These are phyloP conservation scores for Rhizopogon vinicolor DNA, from an alignment of 768 basidiomycete species.

Conservation along the genomic window DNA sequence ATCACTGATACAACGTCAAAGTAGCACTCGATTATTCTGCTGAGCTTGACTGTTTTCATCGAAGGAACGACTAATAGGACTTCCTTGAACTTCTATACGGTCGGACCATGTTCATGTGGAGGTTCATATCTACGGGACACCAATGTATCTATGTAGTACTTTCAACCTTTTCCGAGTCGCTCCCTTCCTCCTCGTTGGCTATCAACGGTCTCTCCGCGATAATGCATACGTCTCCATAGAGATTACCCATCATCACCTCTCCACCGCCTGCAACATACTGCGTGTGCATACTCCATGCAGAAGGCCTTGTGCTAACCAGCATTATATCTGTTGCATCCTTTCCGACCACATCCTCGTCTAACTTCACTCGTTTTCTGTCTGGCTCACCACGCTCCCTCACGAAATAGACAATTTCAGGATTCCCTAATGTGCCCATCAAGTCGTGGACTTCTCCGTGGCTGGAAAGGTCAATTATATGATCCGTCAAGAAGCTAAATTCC, in stretches of 20 bases:
- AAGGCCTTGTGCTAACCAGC: background rate
- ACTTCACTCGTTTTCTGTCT: background rate
- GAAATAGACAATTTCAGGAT: background rate
- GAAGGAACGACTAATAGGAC: no score
- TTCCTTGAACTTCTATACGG: no score
- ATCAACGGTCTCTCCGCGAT: background rate
- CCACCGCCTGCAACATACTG: background rate
- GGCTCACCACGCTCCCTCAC: background rate
- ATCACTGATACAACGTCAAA: no score
- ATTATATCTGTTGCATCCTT: background rate
- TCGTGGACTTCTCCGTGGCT: background rate
- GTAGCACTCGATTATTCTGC: no score
- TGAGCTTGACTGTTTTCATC: no score
- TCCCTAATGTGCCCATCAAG: background rate
- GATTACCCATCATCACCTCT: background rate
- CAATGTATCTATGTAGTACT: background rate
- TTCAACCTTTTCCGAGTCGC: background rate
- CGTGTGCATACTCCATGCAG: background rate
- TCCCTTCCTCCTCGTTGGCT: background rate
- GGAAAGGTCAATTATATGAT: background rate
- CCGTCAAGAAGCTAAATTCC: background rate
- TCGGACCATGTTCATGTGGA: background rate
- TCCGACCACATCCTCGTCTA: background rate
- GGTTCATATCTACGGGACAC: background rate
- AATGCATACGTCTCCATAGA: conserved; percentile 1